These are phyloP conservation scores for Sporisorium sorghi DNA, from an alignment of 1,284 basidiomycete species.

Conservation along the genomic window DNA sequence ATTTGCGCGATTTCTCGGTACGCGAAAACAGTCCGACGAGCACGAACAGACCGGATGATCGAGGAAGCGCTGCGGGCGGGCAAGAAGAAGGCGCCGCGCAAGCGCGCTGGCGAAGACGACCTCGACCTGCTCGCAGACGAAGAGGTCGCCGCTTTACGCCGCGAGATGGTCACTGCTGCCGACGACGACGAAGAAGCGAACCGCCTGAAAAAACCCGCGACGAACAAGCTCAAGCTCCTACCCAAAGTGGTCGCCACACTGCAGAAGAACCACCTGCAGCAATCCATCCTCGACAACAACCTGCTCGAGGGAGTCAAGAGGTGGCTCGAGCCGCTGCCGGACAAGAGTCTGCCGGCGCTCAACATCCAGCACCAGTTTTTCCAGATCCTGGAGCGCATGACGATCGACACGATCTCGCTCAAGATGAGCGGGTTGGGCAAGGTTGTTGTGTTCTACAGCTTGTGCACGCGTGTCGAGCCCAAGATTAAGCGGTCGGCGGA, in stretches of 20 bases:
- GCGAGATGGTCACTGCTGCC: conserved; percentile 87
- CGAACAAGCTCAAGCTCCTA: conserved; percentile 84
- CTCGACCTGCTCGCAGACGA: conserved; percentile 91
- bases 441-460: conserved; percentile 93
- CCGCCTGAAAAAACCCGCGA: conserved; percentile 83
- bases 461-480: conserved; percentile 83
- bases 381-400: conserved; percentile 80
- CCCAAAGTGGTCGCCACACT: conserved; percentile 90
- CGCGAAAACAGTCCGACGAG: conserved; percentile 24
- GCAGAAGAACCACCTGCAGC: conserved; percentile 89
- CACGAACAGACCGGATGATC: conserved; percentile 44
- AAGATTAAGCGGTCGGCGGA: conserved; percentile 84
- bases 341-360: conserved; percentile 89
- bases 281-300: conserved; percentile 95
- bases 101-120: conserved; percentile 65
- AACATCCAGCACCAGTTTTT: conserved; percentile 96
- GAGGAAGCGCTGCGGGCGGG: conserved; percentile 47
- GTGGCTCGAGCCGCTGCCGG: conserved; percentile 95
- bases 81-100: conserved; percentile 53
- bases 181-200: conserved; percentile 87
- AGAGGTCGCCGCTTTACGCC: conserved; percentile 84
- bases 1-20: neutral
- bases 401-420: conserved; percentile 89
- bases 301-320: conserved; percentile 87
- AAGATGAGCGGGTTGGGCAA: conserved; percentile 93